These are phyloP conservation scores for Logfia minima DNA, from an alignment of 129 eudicot species.

Conservation along the genomic window DNA sequence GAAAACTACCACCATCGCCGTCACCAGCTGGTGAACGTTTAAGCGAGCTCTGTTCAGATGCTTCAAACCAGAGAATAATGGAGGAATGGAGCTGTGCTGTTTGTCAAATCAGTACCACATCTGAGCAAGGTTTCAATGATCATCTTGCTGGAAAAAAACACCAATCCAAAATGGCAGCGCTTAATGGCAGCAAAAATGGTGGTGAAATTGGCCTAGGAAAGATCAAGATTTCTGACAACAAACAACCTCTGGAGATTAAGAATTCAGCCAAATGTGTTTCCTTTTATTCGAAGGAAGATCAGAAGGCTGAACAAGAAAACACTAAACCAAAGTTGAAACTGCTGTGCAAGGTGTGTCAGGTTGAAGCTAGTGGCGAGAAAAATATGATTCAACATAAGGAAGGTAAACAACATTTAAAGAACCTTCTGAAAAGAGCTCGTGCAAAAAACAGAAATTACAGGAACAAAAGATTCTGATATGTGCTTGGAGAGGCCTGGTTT, in stretches of 20 bases:
- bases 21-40: neutral
- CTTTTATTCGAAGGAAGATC: neutral
- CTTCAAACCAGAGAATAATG: constrained; percentile 23
- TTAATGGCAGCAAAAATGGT: neutral
- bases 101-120: constrained; percentile 47
- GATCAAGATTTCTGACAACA: neutral
- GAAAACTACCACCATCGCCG: constrained; percentile 39
- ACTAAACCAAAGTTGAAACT: neutral
- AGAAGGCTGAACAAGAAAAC: neutral
- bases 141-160: constrained; percentile 64
- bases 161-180: constrained; percentile 44
- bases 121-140: constrained; percentile 42
- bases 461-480: neutral
- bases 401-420: constrained; percentile 3
- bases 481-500: neutral
- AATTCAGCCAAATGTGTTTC: neutral
- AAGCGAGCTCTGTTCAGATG: constrained; percentile 14
- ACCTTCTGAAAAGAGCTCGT: neutral
- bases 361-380: neutral
- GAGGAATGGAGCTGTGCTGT: constrained; percentile 55
- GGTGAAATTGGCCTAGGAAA: neutral
- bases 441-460: neutral
- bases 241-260: neutral
- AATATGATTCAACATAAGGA: neutral
- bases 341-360: neutral